Base-by-base conservation (phyloP, 257 asterid species). In the Apocynum venetum region DNA sequence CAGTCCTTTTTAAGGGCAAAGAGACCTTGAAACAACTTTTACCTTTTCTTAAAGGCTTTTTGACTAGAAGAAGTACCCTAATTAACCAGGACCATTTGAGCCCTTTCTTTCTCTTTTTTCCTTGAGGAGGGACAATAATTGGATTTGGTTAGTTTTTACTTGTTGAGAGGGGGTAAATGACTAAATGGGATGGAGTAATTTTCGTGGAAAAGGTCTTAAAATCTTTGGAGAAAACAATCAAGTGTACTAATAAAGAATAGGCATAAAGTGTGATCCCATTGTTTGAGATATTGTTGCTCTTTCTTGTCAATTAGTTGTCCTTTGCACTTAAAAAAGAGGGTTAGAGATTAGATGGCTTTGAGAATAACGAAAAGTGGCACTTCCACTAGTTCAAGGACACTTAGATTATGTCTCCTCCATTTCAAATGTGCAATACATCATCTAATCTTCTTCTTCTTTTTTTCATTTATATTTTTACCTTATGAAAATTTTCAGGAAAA, bases 241-340 rank as follows among this genome's bases (percentile, higher is more conserved):
- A 78, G 81, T 77, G 76, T 77, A 52, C 47, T 68, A 72, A 68
- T 35, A 59, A 70, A 65, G 85, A 80, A 66, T 82, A 74, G 80
- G 68, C 86, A 72, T 80, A 53, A 72, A 64, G 83, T 44, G 76
- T 69, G 78, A 83, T 82, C 77, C 69, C 83, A 85, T 83, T 79
- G 84, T 71, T 80, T 78, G 65, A 61, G 76, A 59, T 80, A 84
- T 85, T 48, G 86, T 84, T 87, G 79, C 57, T 82, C 85, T 82
- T 84, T 88, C 91, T 82, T 85, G 84, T 91, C 92, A 91, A 84
- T 76, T 79, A 79, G 82, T 83, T 88, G 86, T 86, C 87, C 83
- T 71, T 60, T 78, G 83, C 55, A 78, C 64, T 44, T 80, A 70
- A 79, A 25, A 25, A 44, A 66, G 44, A 35, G 38, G 64, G 40